Evolutionary conservation across 192 early-diverging fungal genomes (phyloP).

Genomic region (Backusella luteola): DNA sequence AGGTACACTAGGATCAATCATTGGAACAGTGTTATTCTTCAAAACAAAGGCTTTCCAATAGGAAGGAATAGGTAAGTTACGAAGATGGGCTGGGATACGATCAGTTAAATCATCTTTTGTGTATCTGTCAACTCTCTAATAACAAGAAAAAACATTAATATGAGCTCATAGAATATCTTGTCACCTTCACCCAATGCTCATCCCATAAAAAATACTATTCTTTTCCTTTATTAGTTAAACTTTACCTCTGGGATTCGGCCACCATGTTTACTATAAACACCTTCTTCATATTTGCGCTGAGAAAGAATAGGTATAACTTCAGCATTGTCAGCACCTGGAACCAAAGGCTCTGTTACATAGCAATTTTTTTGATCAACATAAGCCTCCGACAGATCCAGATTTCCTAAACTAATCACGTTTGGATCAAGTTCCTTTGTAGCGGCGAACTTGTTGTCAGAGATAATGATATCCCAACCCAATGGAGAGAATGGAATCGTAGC

Average conservation of each 20-base stretch:
- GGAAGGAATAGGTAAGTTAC: constrained; percentile 15
- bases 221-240: background rate
- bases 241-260: constrained; percentile 21
- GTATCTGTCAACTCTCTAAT: background rate
- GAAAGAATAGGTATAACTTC: constrained; percentile 16
- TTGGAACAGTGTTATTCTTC: constrained; percentile 19
- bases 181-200: too few relatives aligned
- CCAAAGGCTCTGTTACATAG: constrained; percentile 25
- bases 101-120: background rate
- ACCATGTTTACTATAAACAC: background rate
- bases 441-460: constrained; percentile 21
- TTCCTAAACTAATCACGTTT: constrained; percentile 29
- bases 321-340: background rate
- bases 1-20: background rate
- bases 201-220: too few relatives aligned
- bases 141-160: background rate
- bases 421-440: constrained; percentile 20
- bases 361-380: constrained; percentile 17
- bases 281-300: constrained; percentile 8
- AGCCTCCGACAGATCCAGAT: constrained; percentile 10
- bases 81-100: constrained; percentile 14
- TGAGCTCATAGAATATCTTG: background rate
- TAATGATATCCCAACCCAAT: background rate
- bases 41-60: constrained; percentile 24
- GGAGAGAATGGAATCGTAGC: constrained; percentile 13